Evolutionary conservation across 2,329 filamentous ascomycete genomes (phyloP), one percentile per base, ranked within the genome.

Genomic region (Chaetothyriales sp.): DNA sequence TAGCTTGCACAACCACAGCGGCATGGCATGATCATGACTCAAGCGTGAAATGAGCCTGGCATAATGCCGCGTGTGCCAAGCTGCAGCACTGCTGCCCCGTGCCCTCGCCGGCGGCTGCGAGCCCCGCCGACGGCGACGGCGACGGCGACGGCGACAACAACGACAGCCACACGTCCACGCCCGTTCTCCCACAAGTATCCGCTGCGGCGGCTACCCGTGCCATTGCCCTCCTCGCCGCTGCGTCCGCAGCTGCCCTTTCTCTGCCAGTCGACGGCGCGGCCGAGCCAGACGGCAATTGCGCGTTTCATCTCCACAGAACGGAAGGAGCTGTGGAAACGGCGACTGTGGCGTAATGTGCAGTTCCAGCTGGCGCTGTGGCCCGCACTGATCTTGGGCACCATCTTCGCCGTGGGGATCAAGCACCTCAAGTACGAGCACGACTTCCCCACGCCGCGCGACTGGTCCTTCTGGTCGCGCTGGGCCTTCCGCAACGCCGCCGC

Each of bases 381-480:
- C 13, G 76, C 82, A 43, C 66, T 81, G 6, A 70, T 76, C 45
- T 76, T 83, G 54, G 67, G 81, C 44, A 70, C 78, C 43, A 70
- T 85, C 8, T 77, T 82, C 43, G 76, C 77, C 58, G 78, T 81
- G 56, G 82, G 82, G 15, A 64, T 88, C 37, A 75, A 84, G 63
- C 83, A 89, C 62, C 87, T 94, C 67, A 72, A 76, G 54, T 73
- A 86, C 45, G 89, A 95, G 69, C 77, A 83, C 47, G 73, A 77
- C 49, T 86, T 83, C 64, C 89, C 89, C 0, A 89, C 87, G 1
- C 89, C 90, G 1, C 77, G 78, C 22, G 89, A 94, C 65, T 95
- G 89, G 88, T 72, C 72, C 0, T 84, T 81, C 66, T 69, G 80
- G 57, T 86, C 84, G 46, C 75, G 88, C 20, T 78, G 84, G 68